Base-by-base conservation (phyloP, 169 alveolate genomes). In the Miamiensis avidus region DNA sequence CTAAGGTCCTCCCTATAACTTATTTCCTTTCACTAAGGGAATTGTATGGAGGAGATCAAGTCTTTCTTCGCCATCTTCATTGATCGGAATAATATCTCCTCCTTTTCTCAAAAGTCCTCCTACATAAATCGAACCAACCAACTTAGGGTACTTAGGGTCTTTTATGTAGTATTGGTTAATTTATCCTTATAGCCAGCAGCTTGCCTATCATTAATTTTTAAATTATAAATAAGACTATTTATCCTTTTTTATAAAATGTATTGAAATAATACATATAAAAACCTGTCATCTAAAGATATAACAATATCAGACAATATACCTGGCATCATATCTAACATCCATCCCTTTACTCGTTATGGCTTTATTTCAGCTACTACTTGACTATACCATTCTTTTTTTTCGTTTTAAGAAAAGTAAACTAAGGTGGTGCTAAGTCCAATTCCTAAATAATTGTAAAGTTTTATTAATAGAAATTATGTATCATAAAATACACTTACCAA, bases 171-270 rank as follows among this genome's bases (percentile, higher is more conserved):
- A 87, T 84, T 87, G 84, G 1, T 87, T 83, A 28, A 87, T 84
- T 65, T 82, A 83, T 1, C 91, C 91, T 4, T 87, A 88, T 30
- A 87, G 75, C 91, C 91, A 87, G 75, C 81, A 83, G 73, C 88
- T 49, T 32, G 77, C 20, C 69, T 49, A 49, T 49, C 20, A 11
- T 11, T 49, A 11, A 49, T 11, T 11, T 49, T 49, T 49, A 11
- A 11, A 11, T 49, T 49, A 49, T 11, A 49, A 49, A 11, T 49
- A 49, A 49, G 20, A 49, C n/a, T n/a, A n/a, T n/a, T n/a, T n/a
- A n/a, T n/a, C n/a, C n/a, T n/a, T n/a, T n/a, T n/a, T n/a, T n/a
- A 49, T 49, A 49, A 49, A 49, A 49, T 49, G 20, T 49, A 49
- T 49, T 49, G 20, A 11, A 49, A 49, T 49, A 49, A 49, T 49